Evolutionary conservation across 2,329 filamentous ascomycete species (phyloP).

Genomic region (Ophiostoma fasciatum): DNA sequence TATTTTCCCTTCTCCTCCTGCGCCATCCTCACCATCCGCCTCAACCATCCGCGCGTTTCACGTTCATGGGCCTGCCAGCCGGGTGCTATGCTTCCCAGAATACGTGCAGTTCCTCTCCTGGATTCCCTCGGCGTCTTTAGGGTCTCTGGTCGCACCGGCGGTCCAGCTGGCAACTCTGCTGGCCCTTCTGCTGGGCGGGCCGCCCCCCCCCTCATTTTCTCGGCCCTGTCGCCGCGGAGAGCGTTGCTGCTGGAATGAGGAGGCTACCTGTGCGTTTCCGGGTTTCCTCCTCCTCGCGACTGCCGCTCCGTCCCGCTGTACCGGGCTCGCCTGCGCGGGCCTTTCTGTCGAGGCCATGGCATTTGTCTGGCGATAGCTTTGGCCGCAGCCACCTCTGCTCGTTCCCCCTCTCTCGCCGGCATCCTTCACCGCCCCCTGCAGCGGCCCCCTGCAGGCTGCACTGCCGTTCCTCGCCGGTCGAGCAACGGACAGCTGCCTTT

Average conservation of each 20-base stretch:
- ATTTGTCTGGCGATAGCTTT: conserved; percentile 3
- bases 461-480: background rate
- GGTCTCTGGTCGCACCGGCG: too few relatives aligned
- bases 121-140: too few relatives aligned
- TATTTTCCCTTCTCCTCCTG: too few relatives aligned
- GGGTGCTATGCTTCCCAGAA: too few relatives aligned
- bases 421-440: background rate
- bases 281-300: conserved; percentile 15
- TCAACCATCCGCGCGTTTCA: too few relatives aligned
- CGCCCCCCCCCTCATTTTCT: background rate
- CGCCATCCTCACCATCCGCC: too few relatives aligned
- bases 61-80: too few relatives aligned
- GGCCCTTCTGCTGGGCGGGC: background rate
- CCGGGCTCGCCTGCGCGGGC: background rate
- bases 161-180: too few relatives aligned
- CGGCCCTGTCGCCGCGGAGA: background rate
- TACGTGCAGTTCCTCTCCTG: too few relatives aligned
- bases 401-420: background rate
- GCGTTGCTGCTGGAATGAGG: conserved; percentile 27
- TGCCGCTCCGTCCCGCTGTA: conserved; percentile 1
- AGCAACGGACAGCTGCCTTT: background rate
- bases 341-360: conserved; percentile 11
- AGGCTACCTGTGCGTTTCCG: conserved; percentile 23
- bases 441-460: background rate
- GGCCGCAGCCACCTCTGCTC: background rate